Evolutionary conservation across 2,329 filamentous ascomycete species (phyloP).

Genomic region (Fusarium sp.): DNA sequence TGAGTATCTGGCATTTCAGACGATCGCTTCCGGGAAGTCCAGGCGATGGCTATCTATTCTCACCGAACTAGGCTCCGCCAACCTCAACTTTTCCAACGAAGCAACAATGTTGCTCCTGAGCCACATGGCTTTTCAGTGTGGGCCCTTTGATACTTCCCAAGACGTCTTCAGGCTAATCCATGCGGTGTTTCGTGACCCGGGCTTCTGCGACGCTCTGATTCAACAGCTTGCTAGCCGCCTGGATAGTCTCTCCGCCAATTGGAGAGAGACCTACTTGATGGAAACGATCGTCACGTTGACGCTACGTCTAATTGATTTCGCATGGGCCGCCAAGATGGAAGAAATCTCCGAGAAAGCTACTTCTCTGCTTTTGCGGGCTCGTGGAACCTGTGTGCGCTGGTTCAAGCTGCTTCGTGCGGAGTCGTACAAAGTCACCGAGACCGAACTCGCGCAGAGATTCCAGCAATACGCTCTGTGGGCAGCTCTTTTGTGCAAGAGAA

Average conservation of each 20-base stretch:
- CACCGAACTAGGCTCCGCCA: constrained; percentile 61
- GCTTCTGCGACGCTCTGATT: constrained; percentile 62
- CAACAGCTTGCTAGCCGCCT: constrained; percentile 59
- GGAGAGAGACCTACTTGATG: constrained; percentile 70
- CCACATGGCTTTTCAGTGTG: constrained; percentile 65
- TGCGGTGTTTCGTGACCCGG: constrained; percentile 58
- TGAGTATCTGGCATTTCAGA: constrained; percentile 65
- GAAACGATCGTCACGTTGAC: constrained; percentile 65
- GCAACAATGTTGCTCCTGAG: constrained; percentile 62
- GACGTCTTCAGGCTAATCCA: constrained; percentile 59
- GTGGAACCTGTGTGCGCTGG: constrained; percentile 61
- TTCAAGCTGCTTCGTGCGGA: constrained; percentile 59
- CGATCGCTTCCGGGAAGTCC: constrained; percentile 58
- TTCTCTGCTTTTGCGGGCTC: constrained; percentile 23
- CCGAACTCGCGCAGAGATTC: constrained; percentile 49
- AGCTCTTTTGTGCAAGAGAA: constrained; percentile 64
- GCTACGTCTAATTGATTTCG: constrained; percentile 51
- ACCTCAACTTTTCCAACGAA: constrained; percentile 72
- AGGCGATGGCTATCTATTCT: constrained; percentile 63
- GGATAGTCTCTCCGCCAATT: constrained; percentile 63
- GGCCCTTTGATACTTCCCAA: constrained; percentile 53
- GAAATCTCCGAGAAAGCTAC: neutral
- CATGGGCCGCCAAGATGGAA: constrained; percentile 12
- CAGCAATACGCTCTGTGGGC: constrained; percentile 63
- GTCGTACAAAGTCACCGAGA: constrained; percentile 53